These are phyloP conservation scores for Choricystis sp. DNA, from an alignment of 139 green algal genomes.

Conservation along the genomic window DNA sequence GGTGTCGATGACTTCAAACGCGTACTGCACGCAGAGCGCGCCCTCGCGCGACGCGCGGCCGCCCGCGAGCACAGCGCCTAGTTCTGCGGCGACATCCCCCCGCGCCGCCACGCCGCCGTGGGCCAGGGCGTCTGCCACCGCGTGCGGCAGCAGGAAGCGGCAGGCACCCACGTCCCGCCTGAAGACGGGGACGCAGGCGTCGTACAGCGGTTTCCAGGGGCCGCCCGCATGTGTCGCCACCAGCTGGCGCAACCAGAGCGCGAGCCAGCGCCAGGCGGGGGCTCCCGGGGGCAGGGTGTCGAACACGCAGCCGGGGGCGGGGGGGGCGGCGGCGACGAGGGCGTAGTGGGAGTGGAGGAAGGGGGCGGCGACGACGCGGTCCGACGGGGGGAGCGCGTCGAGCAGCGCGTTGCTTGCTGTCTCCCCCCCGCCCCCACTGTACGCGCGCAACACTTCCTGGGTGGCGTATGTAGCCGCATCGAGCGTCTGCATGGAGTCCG, in stretches of 20 bases:
- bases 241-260: constrained; percentile 19
- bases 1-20: constrained; percentile 75
- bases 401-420: background rate
- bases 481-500: constrained; percentile 44
- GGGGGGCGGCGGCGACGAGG: background rate
- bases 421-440: background rate
- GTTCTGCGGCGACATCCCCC: constrained; percentile 12
- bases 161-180: constrained; percentile 57
- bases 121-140: constrained; percentile 42
- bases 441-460: constrained; percentile 38
- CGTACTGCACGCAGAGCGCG: constrained; percentile 43
- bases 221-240: constrained; percentile 13
- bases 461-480: constrained; percentile 59
- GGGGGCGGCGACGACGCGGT: background rate
- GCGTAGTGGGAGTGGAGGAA: background rate
- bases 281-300: background rate
- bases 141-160: constrained; percentile 69
- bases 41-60: constrained; percentile 18
- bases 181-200: constrained; percentile 37
- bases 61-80: constrained; percentile 27
- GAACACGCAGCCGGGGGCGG: background rate
- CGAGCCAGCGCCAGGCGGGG: background rate
- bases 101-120: constrained; percentile 14
- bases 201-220: constrained; percentile 22
- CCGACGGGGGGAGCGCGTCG: background rate